A percentile compares a stretch with the other conserved stretches of the same genome.
Evolutionary conservation across 2,329 filamentous ascomycete genomes (phyloP).

Genomic region (Beauveria australis): DNA sequence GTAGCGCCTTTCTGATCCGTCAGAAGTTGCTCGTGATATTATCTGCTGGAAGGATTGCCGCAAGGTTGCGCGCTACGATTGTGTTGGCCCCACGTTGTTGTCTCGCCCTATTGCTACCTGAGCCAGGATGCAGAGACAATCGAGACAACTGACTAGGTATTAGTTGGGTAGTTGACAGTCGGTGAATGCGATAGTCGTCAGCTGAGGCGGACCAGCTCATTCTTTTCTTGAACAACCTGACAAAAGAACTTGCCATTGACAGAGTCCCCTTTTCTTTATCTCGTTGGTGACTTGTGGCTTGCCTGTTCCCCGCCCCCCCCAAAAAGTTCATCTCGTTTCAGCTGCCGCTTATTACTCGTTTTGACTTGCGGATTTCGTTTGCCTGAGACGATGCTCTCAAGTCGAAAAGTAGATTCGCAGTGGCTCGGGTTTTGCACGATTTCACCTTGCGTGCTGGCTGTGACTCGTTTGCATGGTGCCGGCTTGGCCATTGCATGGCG

Average conservation of each 20-base stretch:
- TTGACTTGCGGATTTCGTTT: neutral
- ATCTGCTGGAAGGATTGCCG: neutral
- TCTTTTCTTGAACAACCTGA: neutral
- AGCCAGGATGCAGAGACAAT: neutral
- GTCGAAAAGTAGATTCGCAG: too few relatives aligned
- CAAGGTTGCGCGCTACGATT: neutral
- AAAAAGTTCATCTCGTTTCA: neutral
- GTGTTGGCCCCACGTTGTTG: neutral
- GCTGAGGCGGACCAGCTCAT: neutral
- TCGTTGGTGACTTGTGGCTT: neutral
- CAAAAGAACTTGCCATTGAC: neutral
- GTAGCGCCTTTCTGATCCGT: neutral
- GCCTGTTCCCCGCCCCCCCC: neutral
- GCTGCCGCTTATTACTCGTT: neutral
- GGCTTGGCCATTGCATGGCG: constrained; percentile 10
- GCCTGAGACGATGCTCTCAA: neutral
- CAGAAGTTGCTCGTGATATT: neutral
- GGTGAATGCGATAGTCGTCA: neutral
- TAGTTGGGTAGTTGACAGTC: neutral
- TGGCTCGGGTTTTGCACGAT: neutral
- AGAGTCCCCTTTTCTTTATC: neutral
- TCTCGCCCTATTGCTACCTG: neutral
- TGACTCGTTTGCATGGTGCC: neutral
- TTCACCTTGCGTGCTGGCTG: neutral
- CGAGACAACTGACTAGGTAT: neutral